Evolutionary conservation across 2,329 filamentous ascomycete genomes (phyloP), one percentile per base, ranked within the genome.

Genomic region (Colletotrichum australisinense): DNA sequence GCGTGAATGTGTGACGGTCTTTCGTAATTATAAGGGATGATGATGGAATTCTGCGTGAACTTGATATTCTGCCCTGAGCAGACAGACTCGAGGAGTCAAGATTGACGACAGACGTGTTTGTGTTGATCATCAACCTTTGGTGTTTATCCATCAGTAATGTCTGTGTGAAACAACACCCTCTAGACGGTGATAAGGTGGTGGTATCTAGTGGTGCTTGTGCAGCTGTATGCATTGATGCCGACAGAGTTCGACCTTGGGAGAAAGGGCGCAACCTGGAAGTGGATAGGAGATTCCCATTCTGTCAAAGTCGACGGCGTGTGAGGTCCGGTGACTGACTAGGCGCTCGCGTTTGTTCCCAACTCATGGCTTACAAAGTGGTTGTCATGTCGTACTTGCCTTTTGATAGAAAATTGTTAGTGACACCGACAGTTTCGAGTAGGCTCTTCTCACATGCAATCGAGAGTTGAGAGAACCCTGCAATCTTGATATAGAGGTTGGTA

Each of bases 1-100:
- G 42, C 19, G 19, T 7, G 42, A 9, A 11, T 49, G 3, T 49
- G 42, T n/a, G 42, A 22, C 42, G 19, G 16, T 22, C 32, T 12
- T 35, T 53, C 63, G 32, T 66, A 52, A 66, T 57, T 9, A 19
- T 22, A 24, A 66, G 63, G 53, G 63, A 66, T 58, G 53, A 16
- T 16, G 30, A n/a, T 53, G 60, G 46, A 63, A 63, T 53, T 46
- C 42, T 49, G 42, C 42, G 19, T n/a, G 42, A 7, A 49, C 8
- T 4, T 49, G 19, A 5, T n/a, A 11, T 49, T 49, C 42, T 49
- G 42, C 19, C 42, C 42, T 49, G 42, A 49, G 42, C 42, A 49
- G 42, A 49, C 1, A 49, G 42, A n/a, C 42, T n/a, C 42, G 19
- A 49, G 4, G 42, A 49, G 42, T 49, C 42, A 22, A 49, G 42